Evolutionary conservation across 257 asterid genomes (phyloP), one percentile per base, ranked within the genome.

Genomic region (Solanum appendiculatum): DNA sequence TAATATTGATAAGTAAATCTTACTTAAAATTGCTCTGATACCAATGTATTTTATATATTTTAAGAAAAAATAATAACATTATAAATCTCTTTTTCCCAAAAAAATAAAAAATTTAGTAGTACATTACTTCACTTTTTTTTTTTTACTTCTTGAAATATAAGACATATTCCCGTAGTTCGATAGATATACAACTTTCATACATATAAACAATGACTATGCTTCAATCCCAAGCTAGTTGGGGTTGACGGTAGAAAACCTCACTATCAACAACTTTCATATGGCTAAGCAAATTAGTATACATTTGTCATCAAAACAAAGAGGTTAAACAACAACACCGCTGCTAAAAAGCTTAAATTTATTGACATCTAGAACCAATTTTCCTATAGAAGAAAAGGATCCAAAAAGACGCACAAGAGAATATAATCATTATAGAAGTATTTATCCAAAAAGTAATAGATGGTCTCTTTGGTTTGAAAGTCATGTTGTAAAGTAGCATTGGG

Each of bases 401-500:
- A 95, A 8, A 16, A 94, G 70, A 68, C 99, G 92, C 98, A 20
- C 98, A 92, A 2, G 99, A 90, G 89, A 97, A 97, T 29, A 93
- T 87, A 34, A 95, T 87, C 20, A 95, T 94, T 87, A 97, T 94
- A 29, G 89, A 82, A 85, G 73, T 89, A 92, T 96, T 96, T 89
- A 93, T 58, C 98, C 98, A 93, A 84, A 89, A 94, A 37, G 29
- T 87, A 15, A 83, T 56, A n/a, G 98, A 97, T 78, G 93, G 84
- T 89, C 85, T 94, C 6, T 85, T 54, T 2, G 98, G 98, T 89
- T 92, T 94, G 80, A 89, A 87, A 2, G 95, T 93, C 94, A 93
- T 92, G 94, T 96, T 96, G 91, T 96, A 96, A 5, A 96, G 95
- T 87, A 96, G 97, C 98, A 96, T 96, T 16, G 99, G 99, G 10